phyloP scores from a whole-genome alignment of 2,329 filamentous ascomycete species.

The Penicillium digitatum region DNA sequence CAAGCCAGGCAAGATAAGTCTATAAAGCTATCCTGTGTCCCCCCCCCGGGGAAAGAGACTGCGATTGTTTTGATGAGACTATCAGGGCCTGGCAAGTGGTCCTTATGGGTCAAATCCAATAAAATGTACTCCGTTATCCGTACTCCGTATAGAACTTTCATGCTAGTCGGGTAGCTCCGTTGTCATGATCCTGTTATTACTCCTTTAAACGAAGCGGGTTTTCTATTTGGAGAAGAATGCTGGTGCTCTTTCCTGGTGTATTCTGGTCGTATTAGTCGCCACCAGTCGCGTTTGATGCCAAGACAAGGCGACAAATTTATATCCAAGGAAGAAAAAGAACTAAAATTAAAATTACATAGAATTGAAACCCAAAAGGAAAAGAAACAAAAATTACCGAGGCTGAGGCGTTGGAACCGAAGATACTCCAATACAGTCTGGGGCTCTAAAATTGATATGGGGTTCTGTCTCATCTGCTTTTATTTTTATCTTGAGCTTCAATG shows the following conservation, averaged over 20 bases:
- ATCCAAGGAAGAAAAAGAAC: background rate
- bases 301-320: background rate
- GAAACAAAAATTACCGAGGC: background rate
- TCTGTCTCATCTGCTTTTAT: slow-evolving; percentile 9
- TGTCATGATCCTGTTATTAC: background rate
- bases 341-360: background rate
- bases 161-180: slow-evolving; percentile 1
- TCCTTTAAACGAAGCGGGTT: background rate
- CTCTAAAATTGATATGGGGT: slow-evolving; percentile 6
- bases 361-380: background rate
- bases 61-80: background rate
- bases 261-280: background rate
- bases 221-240: background rate
- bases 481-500: slow-evolving; percentile 10
- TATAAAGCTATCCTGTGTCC: background rate
- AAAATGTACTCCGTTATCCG: no score
- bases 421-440: background rate
- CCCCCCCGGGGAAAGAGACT: background rate
- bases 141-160: background rate
- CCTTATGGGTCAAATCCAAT: background rate
- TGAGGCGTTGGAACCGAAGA: background rate
- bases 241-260: background rate
- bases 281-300: background rate
- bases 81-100: background rate
- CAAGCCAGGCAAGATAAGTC: background rate